Base-by-base conservation (phyloP, 78 protist genomes). In the Dictyostelium intermedium region DNA sequence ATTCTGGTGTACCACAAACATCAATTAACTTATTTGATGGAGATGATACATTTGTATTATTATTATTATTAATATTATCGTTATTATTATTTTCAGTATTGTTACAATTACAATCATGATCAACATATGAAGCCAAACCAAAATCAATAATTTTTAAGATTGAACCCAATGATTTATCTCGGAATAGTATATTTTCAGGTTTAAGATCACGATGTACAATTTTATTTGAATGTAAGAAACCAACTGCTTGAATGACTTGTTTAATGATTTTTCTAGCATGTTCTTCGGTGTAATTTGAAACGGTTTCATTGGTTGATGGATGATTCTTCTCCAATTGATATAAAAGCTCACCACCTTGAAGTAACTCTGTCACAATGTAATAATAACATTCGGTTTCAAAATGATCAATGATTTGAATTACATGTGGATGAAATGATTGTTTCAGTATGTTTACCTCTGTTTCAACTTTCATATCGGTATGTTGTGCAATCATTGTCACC, bases 301-400 rank as follows among this genome's bases (percentile, higher is more conserved):
- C 92, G 2, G 34, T 34, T 16, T 72, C 20, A 34, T 27, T 72
- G 50, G 82, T 41, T 20, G 50, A 35, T 8, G 82, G 82, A 35
- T 73, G 74, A 41, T 43, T 73, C 18, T 86, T 32, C 14, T 89
- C 94, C 16, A 98, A 93, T 63, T 87, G 83, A 60, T 97, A 96
- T 16, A 97, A 93, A 27, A 98, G 73, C 82, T 98, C 99, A 34
- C 99, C 99, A 23, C 99, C 99, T 0, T 69, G n/a, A 10, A 89
- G 30, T 32, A 82, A 61, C 32, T 92, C 96, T 13, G 87, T 92
- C 0, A 92, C 78, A 18, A 92, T 85, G 25, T 92, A 92, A 73
- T 86, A 86, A 32, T 92, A 76, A 7, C 8, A 5, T 41, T 92
- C 96, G 9, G 87, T 74, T 86, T 92, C 96, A 82, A 92, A 92